These are phyloP conservation scores for Claviceps lovelessii DNA, from an alignment of 2,329 filamentous ascomycete genomes.

Conservation along the genomic window DNA sequence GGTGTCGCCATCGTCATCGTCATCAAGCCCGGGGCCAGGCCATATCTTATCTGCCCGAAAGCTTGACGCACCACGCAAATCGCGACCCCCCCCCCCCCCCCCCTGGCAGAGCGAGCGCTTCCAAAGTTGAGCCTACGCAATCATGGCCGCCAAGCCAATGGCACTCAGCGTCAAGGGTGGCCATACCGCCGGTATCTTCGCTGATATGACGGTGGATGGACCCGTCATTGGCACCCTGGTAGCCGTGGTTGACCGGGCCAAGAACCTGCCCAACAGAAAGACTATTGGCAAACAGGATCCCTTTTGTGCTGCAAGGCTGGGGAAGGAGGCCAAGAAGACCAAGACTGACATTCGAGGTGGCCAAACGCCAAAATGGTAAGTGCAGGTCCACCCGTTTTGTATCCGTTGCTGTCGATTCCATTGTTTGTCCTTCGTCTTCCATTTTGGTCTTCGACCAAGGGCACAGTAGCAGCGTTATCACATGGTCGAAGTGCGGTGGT, in stretches of 20 bases:
- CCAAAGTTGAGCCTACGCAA: not conserved
- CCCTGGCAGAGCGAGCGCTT: not conserved
- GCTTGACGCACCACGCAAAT: slow-evolving; percentile 1
- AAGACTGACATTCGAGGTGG: slow-evolving; percentile 85
- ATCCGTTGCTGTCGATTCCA: not conserved
- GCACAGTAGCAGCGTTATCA: not conserved
- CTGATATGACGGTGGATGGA: slow-evolving; percentile 85
- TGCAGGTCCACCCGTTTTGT: not conserved
- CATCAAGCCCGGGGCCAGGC: not conserved
- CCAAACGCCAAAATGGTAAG: slow-evolving; percentile 87
- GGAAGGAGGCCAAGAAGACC: slow-evolving; percentile 96
- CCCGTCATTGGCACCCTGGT: slow-evolving; percentile 89
- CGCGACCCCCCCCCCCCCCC: no score
- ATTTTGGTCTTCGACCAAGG: no score
- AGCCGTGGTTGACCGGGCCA: slow-evolving; percentile 81
- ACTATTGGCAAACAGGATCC: slow-evolving; percentile 98
- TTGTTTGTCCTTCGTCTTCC: not conserved
- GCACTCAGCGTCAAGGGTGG: slow-evolving; percentile 43
- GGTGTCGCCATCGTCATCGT: not conserved
- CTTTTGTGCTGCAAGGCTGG: slow-evolving; percentile 83
- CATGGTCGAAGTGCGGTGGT: not conserved
- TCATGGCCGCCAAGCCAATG: slow-evolving; percentile 41
- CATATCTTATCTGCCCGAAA: not conserved
- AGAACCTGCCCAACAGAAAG: slow-evolving; percentile 92
- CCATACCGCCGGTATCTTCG: slow-evolving; percentile 86